Base-by-base conservation (phyloP, 2,329 filamentous ascomycete genomes). In the Botrytis fragariae region DNA sequence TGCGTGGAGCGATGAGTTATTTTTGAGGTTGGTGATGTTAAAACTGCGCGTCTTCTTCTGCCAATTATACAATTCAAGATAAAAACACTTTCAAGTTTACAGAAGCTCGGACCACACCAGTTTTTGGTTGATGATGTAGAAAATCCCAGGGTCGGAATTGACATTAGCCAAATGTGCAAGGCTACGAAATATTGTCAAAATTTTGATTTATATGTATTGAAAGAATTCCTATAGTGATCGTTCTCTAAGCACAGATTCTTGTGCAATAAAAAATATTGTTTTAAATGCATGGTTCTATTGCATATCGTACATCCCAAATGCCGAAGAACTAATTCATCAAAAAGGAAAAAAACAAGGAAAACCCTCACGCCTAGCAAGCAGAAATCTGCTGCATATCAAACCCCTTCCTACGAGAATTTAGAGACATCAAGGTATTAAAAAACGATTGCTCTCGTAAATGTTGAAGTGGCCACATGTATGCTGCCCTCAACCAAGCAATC, bases 261-360 rank as follows among this genome's bases (percentile, higher is more conserved):
- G 35, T 69, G 37, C 48, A 69, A 22, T 71, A 18, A 70, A 73
- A 22, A 48, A 42, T 14, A 68, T 45, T 71, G 71, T 29, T 73
- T 69, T 67, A 71, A 67, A 68, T 71, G 69, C 68, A 60, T 69
- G 80, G 76, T 78, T 81, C 80, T 81, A 81, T 81, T 78, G 78
- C 80, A 78, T 81, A 81, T 80, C 79, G 72, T 81, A 81, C 80
- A 81, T 76, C 79, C 78, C 78, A 77, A 78, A 81, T 81, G 79
- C 79, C 71, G 76, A 77, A 79, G 77, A 80, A 79, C 76, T 75
- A 77, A 74, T 76, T 75, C 77, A 68, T 72, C 48, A 69, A 25
- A 51, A 62, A 63, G 32, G 39, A 44, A 37, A 35, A 45, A 70
- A 62, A 78, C 22, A 39, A 74, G 67, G 65, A 76, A 77, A 78